phyloP scores from a whole-genome alignment of 2,329 filamentous ascomycete species.

The Claviceps maximensis region DNA sequence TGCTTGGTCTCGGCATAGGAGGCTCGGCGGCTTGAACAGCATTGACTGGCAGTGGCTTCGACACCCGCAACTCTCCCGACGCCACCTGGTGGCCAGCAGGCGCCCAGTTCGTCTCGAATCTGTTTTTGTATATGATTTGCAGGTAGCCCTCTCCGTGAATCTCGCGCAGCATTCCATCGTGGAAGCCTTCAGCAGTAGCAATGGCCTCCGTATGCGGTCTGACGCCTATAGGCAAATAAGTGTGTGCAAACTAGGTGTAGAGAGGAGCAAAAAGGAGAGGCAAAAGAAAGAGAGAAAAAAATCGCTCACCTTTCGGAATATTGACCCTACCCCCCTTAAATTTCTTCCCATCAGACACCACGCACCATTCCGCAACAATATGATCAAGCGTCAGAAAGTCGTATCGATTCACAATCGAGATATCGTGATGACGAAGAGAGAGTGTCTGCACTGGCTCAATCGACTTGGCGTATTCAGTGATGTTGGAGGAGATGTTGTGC shows the following conservation, averaged over 20 bases:
- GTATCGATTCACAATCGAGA: constrained; percentile 39
- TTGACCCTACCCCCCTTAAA: constrained; percentile 20
- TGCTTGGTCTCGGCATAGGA: constrained; percentile 12
- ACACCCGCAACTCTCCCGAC: constrained; percentile 33
- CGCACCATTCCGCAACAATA: constrained; percentile 29
- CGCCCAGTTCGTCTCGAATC: constrained; percentile 36
- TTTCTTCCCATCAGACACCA: constrained; percentile 25
- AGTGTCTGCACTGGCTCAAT: constrained; percentile 45
- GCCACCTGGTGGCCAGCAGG: constrained; percentile 36
- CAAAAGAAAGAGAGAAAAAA: background rate
- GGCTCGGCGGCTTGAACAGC: constrained; percentile 8
- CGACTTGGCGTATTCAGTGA: constrained; percentile 43
- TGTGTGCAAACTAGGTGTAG: background rate
- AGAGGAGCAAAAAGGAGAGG: background rate
- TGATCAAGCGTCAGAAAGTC: constrained; percentile 40
- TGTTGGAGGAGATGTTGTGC: constrained; percentile 37
- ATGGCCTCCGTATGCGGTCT: constrained; percentile 28
- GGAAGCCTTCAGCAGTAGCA: constrained; percentile 20
- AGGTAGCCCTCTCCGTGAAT: constrained; percentile 30
- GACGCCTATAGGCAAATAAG: constrained; percentile 18
- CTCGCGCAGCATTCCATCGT: constrained; percentile 11
- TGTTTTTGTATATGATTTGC: constrained; percentile 32
- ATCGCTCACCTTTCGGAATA: constrained; percentile 27
- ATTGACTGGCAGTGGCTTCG: constrained; percentile 17
- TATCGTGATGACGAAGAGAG: constrained; percentile 24